Evolutionary conservation across 257 asterid species (phyloP).

Genomic region (Lithospermum erythrorhizon): DNA sequence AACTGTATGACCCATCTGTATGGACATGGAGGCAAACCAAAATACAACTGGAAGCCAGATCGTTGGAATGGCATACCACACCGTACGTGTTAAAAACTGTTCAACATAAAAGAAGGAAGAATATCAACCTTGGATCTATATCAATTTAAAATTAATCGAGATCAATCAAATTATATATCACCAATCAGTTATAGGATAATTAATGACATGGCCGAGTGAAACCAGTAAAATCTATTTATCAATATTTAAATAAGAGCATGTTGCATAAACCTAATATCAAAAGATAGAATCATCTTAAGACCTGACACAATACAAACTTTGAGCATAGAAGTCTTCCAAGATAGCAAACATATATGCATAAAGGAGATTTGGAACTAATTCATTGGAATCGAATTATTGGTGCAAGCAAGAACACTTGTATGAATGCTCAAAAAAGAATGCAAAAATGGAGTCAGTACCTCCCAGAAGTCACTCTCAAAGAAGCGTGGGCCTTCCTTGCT

Average conservation of each 20-base stretch:
- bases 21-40: slow-evolving; percentile 40
- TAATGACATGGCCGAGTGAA: background rate
- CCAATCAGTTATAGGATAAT: background rate
- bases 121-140: slow-evolving; percentile 7
- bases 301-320: background rate
- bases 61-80: slow-evolving; percentile 80
- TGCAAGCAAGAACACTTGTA: background rate
- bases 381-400: background rate
- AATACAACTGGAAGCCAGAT: slow-evolving; percentile 75
- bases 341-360: background rate
- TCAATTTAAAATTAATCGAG: background rate
- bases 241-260: background rate
- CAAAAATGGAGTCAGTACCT: slow-evolving; percentile 32
- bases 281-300: background rate
- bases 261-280: background rate
- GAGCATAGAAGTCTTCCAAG: background rate
- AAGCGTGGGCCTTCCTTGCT: slow-evolving; percentile 84
- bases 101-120: slow-evolving; percentile 10
- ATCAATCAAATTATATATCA: background rate
- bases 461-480: slow-evolving; percentile 68
- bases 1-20: slow-evolving; percentile 33
- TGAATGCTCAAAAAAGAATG: background rate
- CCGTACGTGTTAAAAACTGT: slow-evolving; percentile 65
- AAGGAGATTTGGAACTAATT: background rate
- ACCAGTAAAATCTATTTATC: no score